phyloP scores from a whole-genome alignment of 1,284 basidiomycete species.

The Pterula multifida region DNA sequence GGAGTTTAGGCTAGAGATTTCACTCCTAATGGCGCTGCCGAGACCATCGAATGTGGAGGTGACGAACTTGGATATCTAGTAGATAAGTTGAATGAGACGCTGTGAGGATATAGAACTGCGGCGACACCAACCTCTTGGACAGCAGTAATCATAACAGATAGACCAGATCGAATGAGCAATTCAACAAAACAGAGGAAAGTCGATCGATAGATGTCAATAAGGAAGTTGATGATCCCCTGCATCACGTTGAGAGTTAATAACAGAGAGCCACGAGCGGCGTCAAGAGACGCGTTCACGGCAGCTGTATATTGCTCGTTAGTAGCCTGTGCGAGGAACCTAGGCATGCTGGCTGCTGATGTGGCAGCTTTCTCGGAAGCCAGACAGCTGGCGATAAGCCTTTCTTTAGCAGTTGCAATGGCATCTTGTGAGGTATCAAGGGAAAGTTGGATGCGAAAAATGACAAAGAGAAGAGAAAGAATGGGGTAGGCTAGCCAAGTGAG shows the following conservation, averaged over 20 bases:
- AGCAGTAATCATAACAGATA: slow-evolving; percentile 72
- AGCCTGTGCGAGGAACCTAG: slow-evolving; percentile 75
- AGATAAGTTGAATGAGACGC: slow-evolving; percentile 9
- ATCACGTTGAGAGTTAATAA: slow-evolving; percentile 69
- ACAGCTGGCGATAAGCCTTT: slow-evolving; percentile 67
- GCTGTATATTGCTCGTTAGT: slow-evolving; percentile 72
- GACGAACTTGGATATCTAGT: slow-evolving; percentile 61
- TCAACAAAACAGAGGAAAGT: slow-evolving; percentile 90
- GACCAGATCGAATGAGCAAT: slow-evolving; percentile 72
- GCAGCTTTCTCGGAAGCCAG: slow-evolving; percentile 75
- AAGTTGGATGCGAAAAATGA: slow-evolving; percentile 69
- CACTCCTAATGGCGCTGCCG: slow-evolving; percentile 57
- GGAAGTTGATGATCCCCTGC: slow-evolving; percentile 83
- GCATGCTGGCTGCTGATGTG: slow-evolving; percentile 72
- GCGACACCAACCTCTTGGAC: slow-evolving; percentile 59
- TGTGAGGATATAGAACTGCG: slow-evolving; percentile 1
- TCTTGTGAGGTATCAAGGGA: slow-evolving; percentile 62
- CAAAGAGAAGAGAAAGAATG: slow-evolving; percentile 77
- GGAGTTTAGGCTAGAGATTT: slow-evolving; percentile 59
- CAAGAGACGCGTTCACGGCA: slow-evolving; percentile 68
- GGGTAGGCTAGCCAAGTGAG: slow-evolving; percentile 80
- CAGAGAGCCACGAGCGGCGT: slow-evolving; percentile 64
- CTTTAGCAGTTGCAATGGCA: slow-evolving; percentile 58
- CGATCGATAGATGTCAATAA: slow-evolving; percentile 85
- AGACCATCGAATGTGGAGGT: slow-evolving; percentile 47